Evolutionary conservation across 352 stramenopile genomes (phyloP).

Genomic region (Phytophthora pisi): DNA sequence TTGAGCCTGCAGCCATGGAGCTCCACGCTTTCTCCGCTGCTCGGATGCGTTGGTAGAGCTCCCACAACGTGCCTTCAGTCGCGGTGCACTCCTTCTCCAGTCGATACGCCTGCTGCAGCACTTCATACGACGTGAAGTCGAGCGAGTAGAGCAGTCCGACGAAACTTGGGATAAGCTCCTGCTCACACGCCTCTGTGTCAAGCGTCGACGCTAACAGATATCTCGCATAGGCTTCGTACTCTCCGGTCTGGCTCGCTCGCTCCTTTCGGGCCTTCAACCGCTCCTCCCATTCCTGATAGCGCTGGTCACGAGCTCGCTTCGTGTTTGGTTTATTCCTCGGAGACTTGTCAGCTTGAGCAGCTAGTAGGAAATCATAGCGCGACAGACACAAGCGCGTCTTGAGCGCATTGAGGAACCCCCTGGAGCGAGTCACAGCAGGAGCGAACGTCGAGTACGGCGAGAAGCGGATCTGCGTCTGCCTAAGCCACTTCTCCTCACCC

Average conservation of each 20-base stretch:
- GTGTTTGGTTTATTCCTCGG: not conserved
- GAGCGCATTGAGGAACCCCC: slow-evolving; percentile 68
- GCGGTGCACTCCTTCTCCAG: slow-evolving; percentile 48
- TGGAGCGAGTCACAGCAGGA: slow-evolving; percentile 45
- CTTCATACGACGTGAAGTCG: slow-evolving; percentile 38
- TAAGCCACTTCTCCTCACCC: slow-evolving; percentile 64
- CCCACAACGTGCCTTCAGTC: slow-evolving; percentile 45
- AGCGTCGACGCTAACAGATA: slow-evolving; percentile 56
- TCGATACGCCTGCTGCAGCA: slow-evolving; percentile 39
- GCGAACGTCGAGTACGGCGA: slow-evolving; percentile 49
- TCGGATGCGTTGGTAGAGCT: slow-evolving; percentile 36
- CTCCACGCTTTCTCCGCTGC: slow-evolving; percentile 30
- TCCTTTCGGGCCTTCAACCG: not conserved
- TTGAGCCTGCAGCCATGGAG: not conserved
- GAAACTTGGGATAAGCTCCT: slow-evolving; percentile 56
- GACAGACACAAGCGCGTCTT: slow-evolving; percentile 40
- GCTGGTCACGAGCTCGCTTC: slow-evolving; percentile 4
- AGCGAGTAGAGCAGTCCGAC: slow-evolving; percentile 67
- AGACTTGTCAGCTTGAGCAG: not conserved
- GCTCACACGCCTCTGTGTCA: slow-evolving; percentile 52
- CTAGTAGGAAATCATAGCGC: slow-evolving; percentile 13
- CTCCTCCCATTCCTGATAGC: slow-evolving; percentile 18
- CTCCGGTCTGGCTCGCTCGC: slow-evolving; percentile 27
- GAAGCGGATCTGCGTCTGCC: slow-evolving; percentile 60
- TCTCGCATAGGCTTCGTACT: slow-evolving; percentile 55